Evolutionary conservation across 1,284 basidiomycete species (phyloP), one percentile per base, ranked within the genome.

Genomic region (Melampsora larici-populina): DNA sequence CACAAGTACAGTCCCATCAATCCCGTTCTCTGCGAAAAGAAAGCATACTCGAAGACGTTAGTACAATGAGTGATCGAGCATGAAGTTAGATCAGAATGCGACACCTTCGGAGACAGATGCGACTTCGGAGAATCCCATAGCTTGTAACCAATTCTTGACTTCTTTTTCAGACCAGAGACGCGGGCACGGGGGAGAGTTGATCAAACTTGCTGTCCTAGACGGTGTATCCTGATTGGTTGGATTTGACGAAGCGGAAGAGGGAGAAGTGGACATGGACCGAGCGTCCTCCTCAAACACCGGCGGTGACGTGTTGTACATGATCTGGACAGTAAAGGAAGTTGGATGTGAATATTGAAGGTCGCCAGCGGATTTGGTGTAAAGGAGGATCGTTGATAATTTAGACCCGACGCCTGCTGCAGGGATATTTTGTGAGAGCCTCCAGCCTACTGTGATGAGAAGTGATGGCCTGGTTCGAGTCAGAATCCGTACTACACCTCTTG

Each of bases 1-100:
- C 24, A 70, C 49, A 26, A 77, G 67, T 2, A 77, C 75, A 21
- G 58, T 29, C n/a, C 75, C 75, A 49, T 77, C 75, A 49, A 77
- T 77, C 36, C 75, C 75, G 2, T 77, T 65, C 26, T 70, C 75
- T 77, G 24, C 21, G 9, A 46, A 11, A 43, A 74, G 49, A 29
- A 24, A 40, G 43, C n/a, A n/a, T 21, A 15, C 36, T n/a, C 1
- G 3, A 49, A 4, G 40, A 63, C 36, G 60, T 31, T n/a, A 63
- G n/a, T 62, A n/a, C 24, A 18, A n/a, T 2, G 24, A 55, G 8
- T n/a, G 15, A 60, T 24, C 46, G 40, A 24, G 1, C 8, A 11
- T 46, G n/a, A 48, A 40, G 33, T 73, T 11, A 7, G 31, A 9
- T 48, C n/a, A 1, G n/a, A 40, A 29, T 33, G 8, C 15, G 29